These are phyloP conservation scores for Penicillium janthinellum DNA, from an alignment of 2,329 filamentous ascomycete genomes.

Conservation along the genomic window DNA sequence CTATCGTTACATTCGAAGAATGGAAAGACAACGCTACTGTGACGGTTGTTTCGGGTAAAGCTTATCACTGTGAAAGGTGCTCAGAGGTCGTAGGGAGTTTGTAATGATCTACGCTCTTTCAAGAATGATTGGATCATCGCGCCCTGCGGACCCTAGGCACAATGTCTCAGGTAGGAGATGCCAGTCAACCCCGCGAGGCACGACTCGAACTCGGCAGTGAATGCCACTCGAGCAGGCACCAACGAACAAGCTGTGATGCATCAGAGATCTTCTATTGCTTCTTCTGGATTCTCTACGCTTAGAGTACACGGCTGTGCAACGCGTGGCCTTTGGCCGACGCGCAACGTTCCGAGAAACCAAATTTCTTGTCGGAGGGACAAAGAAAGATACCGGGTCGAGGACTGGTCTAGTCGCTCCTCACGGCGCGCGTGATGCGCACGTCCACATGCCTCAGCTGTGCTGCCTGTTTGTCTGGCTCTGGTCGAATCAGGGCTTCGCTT, in stretches of 20 bases:
- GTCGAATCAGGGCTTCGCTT: slow-evolving; percentile 10
- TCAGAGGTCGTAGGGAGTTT: not conserved
- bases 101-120: slow-evolving; percentile 3
- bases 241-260: not conserved
- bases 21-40: not conserved
- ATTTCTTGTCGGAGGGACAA: not conserved
- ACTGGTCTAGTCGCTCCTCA: not conserved
- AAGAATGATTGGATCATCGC: slow-evolving; percentile 3
- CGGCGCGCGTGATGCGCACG: slow-evolving; percentile 12
- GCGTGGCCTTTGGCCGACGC: slow-evolving; percentile 15
- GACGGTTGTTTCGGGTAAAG: not conserved
- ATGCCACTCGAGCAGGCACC: slow-evolving; percentile 5
- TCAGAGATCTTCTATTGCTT: not conserved
- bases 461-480: slow-evolving; percentile 1
- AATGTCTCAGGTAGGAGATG: not conserved
- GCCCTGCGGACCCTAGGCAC: not conserved
- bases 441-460: slow-evolving; percentile 16
- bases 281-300: slow-evolving; percentile 1
- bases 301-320: slow-evolving; percentile 11
- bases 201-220: slow-evolving; percentile 4
- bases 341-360: slow-evolving; percentile 9
- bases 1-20: slow-evolving; percentile 12
- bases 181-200: slow-evolving; percentile 6
- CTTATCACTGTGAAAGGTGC: not conserved
- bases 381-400: not conserved